Evolutionary conservation across 2,329 filamentous ascomycete species (phyloP).

Genomic region (Alternaria postmessia): DNA sequence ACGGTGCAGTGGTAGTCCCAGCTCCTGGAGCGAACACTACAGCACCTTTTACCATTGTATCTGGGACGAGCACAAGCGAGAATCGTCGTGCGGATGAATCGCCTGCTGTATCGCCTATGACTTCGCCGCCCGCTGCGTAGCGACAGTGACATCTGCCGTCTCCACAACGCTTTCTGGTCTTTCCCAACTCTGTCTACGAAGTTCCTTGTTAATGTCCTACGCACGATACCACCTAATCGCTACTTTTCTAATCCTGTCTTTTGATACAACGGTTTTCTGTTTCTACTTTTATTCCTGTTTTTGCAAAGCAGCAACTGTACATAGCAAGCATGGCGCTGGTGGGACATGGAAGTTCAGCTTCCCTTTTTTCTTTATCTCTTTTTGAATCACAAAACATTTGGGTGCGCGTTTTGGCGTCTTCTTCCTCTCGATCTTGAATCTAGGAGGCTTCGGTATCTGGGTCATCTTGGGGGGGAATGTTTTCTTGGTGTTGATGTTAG

Average conservation of each 20-base stretch:
- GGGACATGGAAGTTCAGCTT: background rate
- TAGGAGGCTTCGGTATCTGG: background rate
- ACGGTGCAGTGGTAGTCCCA: conserved; percentile 17
- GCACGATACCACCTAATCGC: conserved; percentile 5
- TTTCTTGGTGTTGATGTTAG: background rate
- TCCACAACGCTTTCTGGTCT: background rate
- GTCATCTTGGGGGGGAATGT: background rate
- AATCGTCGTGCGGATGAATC: conserved; percentile 10
- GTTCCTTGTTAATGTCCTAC: background rate
- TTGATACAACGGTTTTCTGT: background rate
- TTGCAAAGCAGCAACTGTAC: background rate
- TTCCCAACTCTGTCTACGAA: background rate
- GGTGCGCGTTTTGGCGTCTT: conserved; percentile 3
- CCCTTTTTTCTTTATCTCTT: background rate
- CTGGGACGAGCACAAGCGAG: conserved; percentile 8
- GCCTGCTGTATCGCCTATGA: conserved; percentile 20
- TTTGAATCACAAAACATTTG: background rate
- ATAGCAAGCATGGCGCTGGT: conserved; percentile 10
- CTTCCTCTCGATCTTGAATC: background rate
- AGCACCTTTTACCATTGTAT: conserved; percentile 17
- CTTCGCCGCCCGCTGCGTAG: conserved; percentile 19
- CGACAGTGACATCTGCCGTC: background rate
- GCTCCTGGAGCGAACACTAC: conserved; percentile 1
- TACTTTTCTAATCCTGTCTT: background rate
- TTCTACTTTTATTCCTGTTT: background rate